Base-by-base conservation (phyloP, 2,329 filamentous ascomycete genomes). In the Fusarium sp. region DNA sequence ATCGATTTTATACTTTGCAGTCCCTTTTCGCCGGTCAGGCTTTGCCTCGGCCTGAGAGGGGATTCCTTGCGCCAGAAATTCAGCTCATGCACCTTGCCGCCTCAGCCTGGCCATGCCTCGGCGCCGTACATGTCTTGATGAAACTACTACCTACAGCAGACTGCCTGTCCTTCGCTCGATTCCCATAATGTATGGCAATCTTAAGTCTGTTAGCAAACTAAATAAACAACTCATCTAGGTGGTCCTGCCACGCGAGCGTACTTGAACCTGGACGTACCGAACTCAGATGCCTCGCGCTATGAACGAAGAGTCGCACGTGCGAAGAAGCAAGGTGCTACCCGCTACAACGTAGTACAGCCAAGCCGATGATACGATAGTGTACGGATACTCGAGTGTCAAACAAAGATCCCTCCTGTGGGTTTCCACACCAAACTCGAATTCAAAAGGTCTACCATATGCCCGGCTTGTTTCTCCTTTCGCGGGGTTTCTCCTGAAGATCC, bases 401-500 rank as follows among this genome's bases (percentile, higher is more conserved):
- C 25, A 61, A 46, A 53, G 46, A 57, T 45, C 44, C 45, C 61
- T 59, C 57, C 41, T 53, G 46, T 51, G 41, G 47, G 62, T 53
- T 52, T 44, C 30, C 24, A 41, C 34, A 53, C 56, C 57, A 52
- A 58, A 52, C 49, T 57, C 48, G 51, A 56, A 54, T 41, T 41
- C 20, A 48, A 45, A 32, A 53, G 14, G 24, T 9, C 49, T 25
- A 53, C 24, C 58, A 53, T 40, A 49, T 58, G 55, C 57, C 51
- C 51, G 46, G 42, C 25, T 54, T 60, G 42, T 46, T 57, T 61
- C 37, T 56, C 55, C 45, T 60, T 46, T 61, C 52, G 41, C 45
- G 51, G 58, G 56, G 30, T 57, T 57, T 56, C 45, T 69, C 51
- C 44, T 41, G 55, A 52, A 49, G 56, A 65, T 71, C 59, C 46